phyloP scores from a whole-genome alignment of 257 asterid species.

The Agastache rugosa region DNA sequence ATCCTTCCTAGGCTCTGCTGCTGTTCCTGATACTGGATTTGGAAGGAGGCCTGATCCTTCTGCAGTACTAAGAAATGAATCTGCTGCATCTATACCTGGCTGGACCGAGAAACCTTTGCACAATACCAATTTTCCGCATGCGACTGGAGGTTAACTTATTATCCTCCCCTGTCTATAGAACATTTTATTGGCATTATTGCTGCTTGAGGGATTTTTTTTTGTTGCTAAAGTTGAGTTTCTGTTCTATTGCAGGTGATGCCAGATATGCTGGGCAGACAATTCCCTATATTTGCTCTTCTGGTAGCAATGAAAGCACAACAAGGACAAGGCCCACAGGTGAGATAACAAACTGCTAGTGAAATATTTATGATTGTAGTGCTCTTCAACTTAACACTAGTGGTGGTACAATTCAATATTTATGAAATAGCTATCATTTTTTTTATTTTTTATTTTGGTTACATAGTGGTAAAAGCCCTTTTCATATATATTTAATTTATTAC shows the following conservation, averaged over 20 bases:
- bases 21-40: slow-evolving; percentile 59
- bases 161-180: slow-evolving; percentile 1
- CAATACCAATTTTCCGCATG: slow-evolving; percentile 48
- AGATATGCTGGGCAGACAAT: slow-evolving; percentile 53
- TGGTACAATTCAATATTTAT: no score
- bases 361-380: slow-evolving; percentile 27
- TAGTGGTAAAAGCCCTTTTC: no score
- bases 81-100: slow-evolving; percentile 56
- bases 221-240: slow-evolving; percentile 20
- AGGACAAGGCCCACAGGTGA: slow-evolving; percentile 63
- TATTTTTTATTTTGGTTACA: no score
- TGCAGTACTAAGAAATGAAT: slow-evolving; percentile 43
- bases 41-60: slow-evolving; percentile 54
- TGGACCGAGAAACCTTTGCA: slow-evolving; percentile 66
- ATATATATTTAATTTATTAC: no score
- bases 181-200: slow-evolving; percentile 12
- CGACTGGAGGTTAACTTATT: slow-evolving; percentile 54
- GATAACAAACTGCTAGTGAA: slow-evolving; percentile 40
- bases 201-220: slow-evolving; percentile 14
- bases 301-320: slow-evolving; percentile 65
- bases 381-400: not conserved
- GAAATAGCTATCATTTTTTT: no score
- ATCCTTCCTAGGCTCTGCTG: slow-evolving; percentile 55
- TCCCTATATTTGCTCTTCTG: slow-evolving; percentile 51
- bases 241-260: slow-evolving; percentile 53